Base-by-base conservation (phyloP, 352 stramenopile species). In the Phytophthora kernoviae region DNA sequence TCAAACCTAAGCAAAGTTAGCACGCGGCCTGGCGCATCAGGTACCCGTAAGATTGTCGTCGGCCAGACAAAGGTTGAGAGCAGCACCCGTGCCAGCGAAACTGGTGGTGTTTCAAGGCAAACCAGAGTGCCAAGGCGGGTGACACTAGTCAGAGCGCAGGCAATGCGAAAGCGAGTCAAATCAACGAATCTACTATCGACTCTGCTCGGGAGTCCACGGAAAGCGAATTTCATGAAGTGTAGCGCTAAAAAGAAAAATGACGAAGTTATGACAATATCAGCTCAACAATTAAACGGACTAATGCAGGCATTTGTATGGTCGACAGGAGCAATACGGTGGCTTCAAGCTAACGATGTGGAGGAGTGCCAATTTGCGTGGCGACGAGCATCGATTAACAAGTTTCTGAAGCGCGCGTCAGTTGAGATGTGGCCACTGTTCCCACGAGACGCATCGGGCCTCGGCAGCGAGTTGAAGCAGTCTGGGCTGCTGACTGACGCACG, bases 221-320 rank as follows among this genome's bases (percentile, higher is more conserved):
- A 22, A 69, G 60, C 32, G 60, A 37, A 20, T 69, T 69, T 18
- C 15, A 54, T 37, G 60, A 68, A 42, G 60, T 68, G 39, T 64
- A 64, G 24, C 26, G 24, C 33, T 30, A 30, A n/a, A n/a, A n/a
- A n/a, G n/a, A n/a, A n/a, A n/a, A n/a, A n/a, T n/a, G n/a, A n/a
- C n/a, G n/a, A n/a, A n/a, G n/a, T n/a, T n/a, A n/a, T n/a, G n/a
- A n/a, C n/a, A n/a, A n/a, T n/a, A n/a, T n/a, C n/a, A n/a, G n/a
- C 24, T 7, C 6, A 3, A 30, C 24, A 30, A 30, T 7, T 30
- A 30, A 30, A 30, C 6, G 3, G 24, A 30, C 24, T 7, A 30
- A 7, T 30, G 24, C 24, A 3, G 3, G 24, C 6, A 6, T 6
- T 3, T 6, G 24, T 30, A 30, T 3, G 24, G 24, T 30, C 6